Base-by-base conservation (phyloP, 441 rosid species). In the Adansonia rubrostipa region DNA sequence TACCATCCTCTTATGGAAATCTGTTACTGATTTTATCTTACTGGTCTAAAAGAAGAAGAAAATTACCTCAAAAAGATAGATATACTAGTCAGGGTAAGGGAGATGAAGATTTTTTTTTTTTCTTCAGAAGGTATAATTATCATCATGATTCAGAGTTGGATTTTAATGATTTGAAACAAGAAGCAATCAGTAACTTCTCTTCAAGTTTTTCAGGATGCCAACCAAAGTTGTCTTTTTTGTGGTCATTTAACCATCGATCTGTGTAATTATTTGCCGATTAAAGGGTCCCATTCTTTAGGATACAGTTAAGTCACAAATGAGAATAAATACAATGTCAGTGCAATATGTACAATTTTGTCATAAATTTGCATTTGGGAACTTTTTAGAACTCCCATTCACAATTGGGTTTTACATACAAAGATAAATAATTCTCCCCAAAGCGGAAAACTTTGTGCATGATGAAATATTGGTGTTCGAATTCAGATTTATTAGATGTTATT, bases 281-380 rank as follows among this genome's bases (percentile, higher is more conserved):
- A 33, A 17, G 68, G 68, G 68, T 14, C 47, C 68, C 68, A 33
- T 63, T 63, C 68, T 63, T 63, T 14, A 33, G 10, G 14, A 63
- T 28, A 17, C 45, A 63, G 3, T 20, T 47, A 69, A n/a, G 63
- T 54, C 28, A 71, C 9, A 14, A 53, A 71, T 71, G 50, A 71
- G 63, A 71, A 71, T 71, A 54, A 53, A 53, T 71, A 6, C 28
- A 53, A n/a, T 24, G 48, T 33, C 15, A 54, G 62, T 71, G 75
- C 62, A 53, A 33, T 9, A 4, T 15, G 75, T 71, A 71, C 63
- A 71, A n/a, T 33, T 72, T 54, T 72, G 75, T n/a, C 75, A 28
- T n/a, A 8, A 53, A 36, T 28, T 54, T 54, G 75, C 75, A 54
- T 54, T 24, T 10, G 50, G 45, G 47, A 10, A 53, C 75, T 1